Evolutionary conservation across 2,329 filamentous ascomycete genomes (phyloP).

Genomic region (Aspergillus sp.): DNA sequence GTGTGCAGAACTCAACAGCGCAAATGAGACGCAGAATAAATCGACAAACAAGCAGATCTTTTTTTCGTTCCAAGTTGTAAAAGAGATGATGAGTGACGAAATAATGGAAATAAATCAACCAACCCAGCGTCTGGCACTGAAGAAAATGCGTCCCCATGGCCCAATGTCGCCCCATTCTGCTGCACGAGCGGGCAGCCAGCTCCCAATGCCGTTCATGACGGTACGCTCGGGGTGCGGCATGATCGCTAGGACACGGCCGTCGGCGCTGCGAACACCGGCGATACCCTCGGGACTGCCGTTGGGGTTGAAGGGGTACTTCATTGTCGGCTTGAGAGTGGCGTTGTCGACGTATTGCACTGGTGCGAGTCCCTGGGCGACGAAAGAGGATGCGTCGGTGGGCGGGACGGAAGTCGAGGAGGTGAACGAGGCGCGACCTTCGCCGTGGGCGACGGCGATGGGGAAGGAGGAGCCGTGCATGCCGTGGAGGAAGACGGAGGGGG

Average conservation of each 20-base stretch:
- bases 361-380: slow-evolving; percentile 68
- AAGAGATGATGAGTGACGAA: neutral
- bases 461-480: slow-evolving; percentile 81
- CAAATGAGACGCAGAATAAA: neutral
- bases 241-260: slow-evolving; percentile 80
- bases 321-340: slow-evolving; percentile 66
- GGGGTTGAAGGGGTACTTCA: slow-evolving; percentile 83
- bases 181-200: slow-evolving; percentile 66
- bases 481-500: slow-evolving; percentile 79
- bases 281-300: slow-evolving; percentile 83
- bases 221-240: slow-evolving; percentile 97
- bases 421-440: slow-evolving; percentile 81
- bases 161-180: slow-evolving; percentile 77
- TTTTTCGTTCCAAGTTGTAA: neutral
- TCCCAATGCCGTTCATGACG: slow-evolving; percentile 74
- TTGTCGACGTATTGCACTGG: slow-evolving; percentile 87
- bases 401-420: slow-evolving; percentile 43
- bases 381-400: slow-evolving; percentile 38
- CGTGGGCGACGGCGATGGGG: slow-evolving; percentile 86
- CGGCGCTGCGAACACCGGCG: slow-evolving; percentile 72
- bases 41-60: neutral
- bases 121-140: slow-evolving; percentile 85
- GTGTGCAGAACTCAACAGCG: neutral
- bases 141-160: slow-evolving; percentile 84
- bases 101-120: slow-evolving; percentile 53